These are phyloP conservation scores for Helicostylum pulchrum DNA, from an alignment of 192 early-diverging fungal species.

Conservation along the genomic window DNA sequence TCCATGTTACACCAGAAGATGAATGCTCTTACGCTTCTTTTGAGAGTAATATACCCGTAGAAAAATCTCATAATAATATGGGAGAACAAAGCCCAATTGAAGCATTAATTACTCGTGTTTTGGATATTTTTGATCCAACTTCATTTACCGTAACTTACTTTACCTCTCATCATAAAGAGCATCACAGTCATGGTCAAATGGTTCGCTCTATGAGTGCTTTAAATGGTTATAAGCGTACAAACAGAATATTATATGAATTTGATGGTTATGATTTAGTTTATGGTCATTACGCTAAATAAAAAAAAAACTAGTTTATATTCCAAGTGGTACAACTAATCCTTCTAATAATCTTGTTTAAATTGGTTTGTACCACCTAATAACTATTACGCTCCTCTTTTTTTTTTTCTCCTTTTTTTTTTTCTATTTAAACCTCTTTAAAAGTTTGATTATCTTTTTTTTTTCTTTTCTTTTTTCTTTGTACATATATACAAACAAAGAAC, in stretches of 20 bases:
- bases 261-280: slow-evolving; percentile 78
- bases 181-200: slow-evolving; percentile 25
- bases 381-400: neutral
- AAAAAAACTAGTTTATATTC: neutral
- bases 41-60: slow-evolving; percentile 86
- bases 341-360: too few relatives aligned
- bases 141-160: slow-evolving; percentile 80
- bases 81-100: slow-evolving; percentile 58
- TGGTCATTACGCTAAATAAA: slow-evolving; percentile 57
- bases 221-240: slow-evolving; percentile 58
- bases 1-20: slow-evolving; percentile 98
- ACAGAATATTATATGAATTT: slow-evolving; percentile 79
- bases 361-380: too few relatives aligned
- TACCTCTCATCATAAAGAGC: slow-evolving; percentile 41
- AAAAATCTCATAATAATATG: slow-evolving; percentile 41
- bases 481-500: neutral
- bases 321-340: too few relatives aligned
- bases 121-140: slow-evolving; percentile 79
- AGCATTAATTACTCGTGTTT: slow-evolving; percentile 69
- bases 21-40: slow-evolving; percentile 99
- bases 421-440: neutral
- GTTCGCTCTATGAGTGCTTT: slow-evolving; percentile 49
- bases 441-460: neutral
- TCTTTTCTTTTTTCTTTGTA: slow-evolving; percentile 1
- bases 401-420: neutral